These are phyloP conservation scores for Akanthomyces muscarius DNA, from an alignment of 2,329 filamentous ascomycete genomes.

Conservation along the genomic window DNA sequence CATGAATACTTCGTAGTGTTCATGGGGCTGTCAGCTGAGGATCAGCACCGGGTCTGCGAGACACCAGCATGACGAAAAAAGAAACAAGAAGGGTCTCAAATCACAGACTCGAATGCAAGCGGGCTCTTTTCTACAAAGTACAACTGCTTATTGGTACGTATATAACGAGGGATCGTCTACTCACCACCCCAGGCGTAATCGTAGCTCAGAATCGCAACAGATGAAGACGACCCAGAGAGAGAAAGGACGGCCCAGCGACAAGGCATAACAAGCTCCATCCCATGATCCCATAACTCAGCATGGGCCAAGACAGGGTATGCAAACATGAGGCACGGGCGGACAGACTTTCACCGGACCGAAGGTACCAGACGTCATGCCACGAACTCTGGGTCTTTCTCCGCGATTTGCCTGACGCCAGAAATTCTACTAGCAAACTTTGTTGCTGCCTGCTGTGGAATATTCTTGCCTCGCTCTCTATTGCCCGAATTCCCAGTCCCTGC, in stretches of 20 bases:
- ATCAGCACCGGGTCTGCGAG: neutral
- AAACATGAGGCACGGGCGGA: neutral
- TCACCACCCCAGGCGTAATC: neutral
- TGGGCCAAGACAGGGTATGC: neutral
- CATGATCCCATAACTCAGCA: neutral
- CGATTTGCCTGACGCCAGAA: neutral
- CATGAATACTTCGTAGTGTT: neutral
- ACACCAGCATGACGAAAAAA: neutral
- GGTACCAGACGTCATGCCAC: neutral
- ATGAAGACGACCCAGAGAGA: too few species aligned
- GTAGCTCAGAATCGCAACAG: too few species aligned
- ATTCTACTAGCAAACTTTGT: neutral
- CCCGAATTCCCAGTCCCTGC: neutral
- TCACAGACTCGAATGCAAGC: neutral
- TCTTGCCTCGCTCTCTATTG: neutral
- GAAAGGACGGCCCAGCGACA: neutral
- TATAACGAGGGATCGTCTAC: neutral
- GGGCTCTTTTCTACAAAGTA: too few species aligned
- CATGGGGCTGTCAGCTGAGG: slow-evolving; percentile 4
- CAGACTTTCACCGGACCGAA: neutral
- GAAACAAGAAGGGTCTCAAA: neutral
- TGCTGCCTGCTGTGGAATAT: too few species aligned
- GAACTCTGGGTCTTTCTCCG: neutral
- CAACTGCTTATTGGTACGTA: too few species aligned
- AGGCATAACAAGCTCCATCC: neutral